Base-by-base conservation (phyloP, 345 rosid genomes). In the Clarkia xantiana region DNA sequence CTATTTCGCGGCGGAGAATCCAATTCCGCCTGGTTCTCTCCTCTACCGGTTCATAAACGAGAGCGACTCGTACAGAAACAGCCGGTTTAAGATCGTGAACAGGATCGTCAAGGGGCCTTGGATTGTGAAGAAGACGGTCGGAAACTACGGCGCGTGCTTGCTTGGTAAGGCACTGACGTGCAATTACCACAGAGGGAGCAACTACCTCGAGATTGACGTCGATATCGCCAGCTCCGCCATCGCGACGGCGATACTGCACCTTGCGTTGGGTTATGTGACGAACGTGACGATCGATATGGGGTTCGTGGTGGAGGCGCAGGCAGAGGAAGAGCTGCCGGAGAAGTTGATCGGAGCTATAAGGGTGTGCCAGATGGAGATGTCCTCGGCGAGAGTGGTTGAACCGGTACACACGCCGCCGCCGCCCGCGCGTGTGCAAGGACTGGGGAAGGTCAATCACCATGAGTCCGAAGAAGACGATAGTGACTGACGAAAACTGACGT, bases 51-150 rank as follows among this genome's bases (percentile, higher is more conserved):
- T 88, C 53, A 40, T 82, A 9, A 73, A 82, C 73, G 86, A 78
- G 1, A 79, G 81, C 54, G 95, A 88, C 17, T 63, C 78, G 3
- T 84, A 76, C 55, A 58, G 97, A 56, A 84, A 81, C 59, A 75
- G 73, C 67, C 83, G 97, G 61, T 84, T 88, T 64, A 88, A 88
- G 71, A 81, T 88, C 60, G 93, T 84, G 62, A 81, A 79, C 44
- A 71, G 88, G 55, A 88, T 88, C 57, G 94, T 77, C 46, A 84
- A 88, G 66, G 97, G 97, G 0, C 97, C 94, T 0, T 88, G 94
- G 94, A 68, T 81, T 43, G 88, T 88, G 38, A 81, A 73, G 63
- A 74, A 79, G 6, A 45, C 97, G 43, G 88, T 81, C 15, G 93
- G 95, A 11, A 82, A 63, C 47, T 75, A 82, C 64, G 51, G 82